Percentiles rank a stretch among this genome's conserved stretches.
Evolutionary conservation across 495 filamentous ascomycete genomes (phyloP).

Genomic region (Hypoxylon fragiforme): DNA sequence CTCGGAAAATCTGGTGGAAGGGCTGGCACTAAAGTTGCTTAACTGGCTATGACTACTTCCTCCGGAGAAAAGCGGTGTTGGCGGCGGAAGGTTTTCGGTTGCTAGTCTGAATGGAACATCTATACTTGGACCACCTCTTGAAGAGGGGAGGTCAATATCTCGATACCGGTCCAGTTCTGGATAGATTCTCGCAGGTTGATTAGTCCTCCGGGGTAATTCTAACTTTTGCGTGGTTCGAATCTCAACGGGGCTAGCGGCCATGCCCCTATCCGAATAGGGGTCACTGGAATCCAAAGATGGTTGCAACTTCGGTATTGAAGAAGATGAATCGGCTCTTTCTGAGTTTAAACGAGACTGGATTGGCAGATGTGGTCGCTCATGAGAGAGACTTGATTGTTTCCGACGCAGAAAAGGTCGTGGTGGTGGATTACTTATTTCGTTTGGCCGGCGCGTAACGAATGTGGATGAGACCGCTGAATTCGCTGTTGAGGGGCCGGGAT

Average conservation of each 20-base stretch:
- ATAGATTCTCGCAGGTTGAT: slow-evolving; percentile 48
- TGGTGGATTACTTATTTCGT: slow-evolving; percentile 33
- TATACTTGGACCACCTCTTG: slow-evolving; percentile 33
- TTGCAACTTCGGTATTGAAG: slow-evolving; percentile 42
- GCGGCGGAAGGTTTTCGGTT: slow-evolving; percentile 65
- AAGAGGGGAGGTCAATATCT: slow-evolving; percentile 35
- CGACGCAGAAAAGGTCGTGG: slow-evolving; percentile 49
- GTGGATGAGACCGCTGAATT: slow-evolving; percentile 22
- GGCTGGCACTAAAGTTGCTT: slow-evolving; percentile 71
- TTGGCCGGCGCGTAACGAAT: slow-evolving; percentile 6
- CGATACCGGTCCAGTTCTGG: slow-evolving; percentile 61
- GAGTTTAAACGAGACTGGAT: slow-evolving; percentile 41
- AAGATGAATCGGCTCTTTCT: slow-evolving; percentile 44
- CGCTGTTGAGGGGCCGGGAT: slow-evolving; percentile 13
- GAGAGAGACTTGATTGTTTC: slow-evolving; percentile 51
- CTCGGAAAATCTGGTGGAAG: slow-evolving; percentile 91
- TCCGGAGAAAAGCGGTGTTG: slow-evolving; percentile 64
- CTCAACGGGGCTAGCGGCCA: slow-evolving; percentile 46
- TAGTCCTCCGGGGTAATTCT: slow-evolving; percentile 36
- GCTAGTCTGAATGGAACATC: slow-evolving; percentile 51
- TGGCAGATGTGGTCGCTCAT: slow-evolving; percentile 37
- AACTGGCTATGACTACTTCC: slow-evolving; percentile 53
- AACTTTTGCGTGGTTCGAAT: slow-evolving; percentile 40
- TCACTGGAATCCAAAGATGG: slow-evolving; percentile 33
- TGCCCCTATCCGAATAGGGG: slow-evolving; percentile 41